Evolutionary conservation across 202 grass and related monocot genomes (phyloP).

Genomic region (Setaria viridis): DNA sequence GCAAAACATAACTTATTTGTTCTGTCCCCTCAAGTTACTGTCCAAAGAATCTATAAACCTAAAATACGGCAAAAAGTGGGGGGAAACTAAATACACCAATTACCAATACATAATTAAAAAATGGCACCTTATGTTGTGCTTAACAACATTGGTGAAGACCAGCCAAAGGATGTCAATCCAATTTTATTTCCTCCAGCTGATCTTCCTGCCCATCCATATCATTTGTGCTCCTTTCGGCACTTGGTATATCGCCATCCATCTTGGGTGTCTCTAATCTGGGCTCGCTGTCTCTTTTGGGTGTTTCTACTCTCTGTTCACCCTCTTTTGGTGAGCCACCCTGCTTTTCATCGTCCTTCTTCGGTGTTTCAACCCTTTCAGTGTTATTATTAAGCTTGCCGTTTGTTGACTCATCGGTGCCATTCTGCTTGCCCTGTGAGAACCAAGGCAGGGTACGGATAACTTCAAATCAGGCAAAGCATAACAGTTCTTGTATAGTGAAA

Average conservation of each 20-base stretch:
- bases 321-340: conserved; percentile 53
- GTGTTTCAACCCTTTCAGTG: conserved; percentile 57
- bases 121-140: conserved; percentile 36
- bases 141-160: conserved; percentile 17
- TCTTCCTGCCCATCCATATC: conserved; percentile 35
- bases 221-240: not conserved
- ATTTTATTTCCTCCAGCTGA: conserved; percentile 54
- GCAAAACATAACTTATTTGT: conserved; percentile 47
- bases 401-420: conserved; percentile 48
- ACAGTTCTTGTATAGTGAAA: not conserved
- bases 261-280: conserved; percentile 37
- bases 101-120: conserved; percentile 39
- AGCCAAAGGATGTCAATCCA: conserved; percentile 43
- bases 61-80: not conserved
- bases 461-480: conserved; percentile 25
- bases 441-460: not conserved
- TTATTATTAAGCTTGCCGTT: conserved; percentile 53
- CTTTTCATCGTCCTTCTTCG: conserved; percentile 43
- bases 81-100: conserved; percentile 47
- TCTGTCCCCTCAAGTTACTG: conserved; percentile 26
- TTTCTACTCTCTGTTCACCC: conserved; percentile 44
- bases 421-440: conserved; percentile 68
- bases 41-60: conserved; percentile 52
- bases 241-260: conserved; percentile 34
- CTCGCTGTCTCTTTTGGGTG: conserved; percentile 39